phyloP scores from a whole-genome alignment of 2,329 filamentous ascomycete genomes.

The Diaporthe destruens region DNA sequence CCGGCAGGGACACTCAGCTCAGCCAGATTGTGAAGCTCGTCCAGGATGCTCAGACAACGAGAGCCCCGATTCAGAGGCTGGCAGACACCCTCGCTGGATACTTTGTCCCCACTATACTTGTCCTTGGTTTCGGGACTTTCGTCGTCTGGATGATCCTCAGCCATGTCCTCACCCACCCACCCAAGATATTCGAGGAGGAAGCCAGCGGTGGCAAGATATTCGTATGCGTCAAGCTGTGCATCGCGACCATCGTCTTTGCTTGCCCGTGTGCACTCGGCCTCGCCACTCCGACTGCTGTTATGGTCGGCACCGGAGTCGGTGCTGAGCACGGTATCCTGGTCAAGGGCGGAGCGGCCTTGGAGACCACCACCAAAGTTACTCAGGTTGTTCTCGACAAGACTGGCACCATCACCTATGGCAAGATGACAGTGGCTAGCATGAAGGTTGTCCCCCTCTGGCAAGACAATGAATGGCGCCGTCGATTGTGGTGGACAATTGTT shows the following conservation, averaged over 20 bases:
- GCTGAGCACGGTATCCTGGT: constrained; percentile 97
- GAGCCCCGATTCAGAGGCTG: constrained; percentile 93
- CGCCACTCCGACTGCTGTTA: constrained; percentile 95
- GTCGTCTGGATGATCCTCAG: constrained; percentile 94
- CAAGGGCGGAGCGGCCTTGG: constrained; percentile 92
- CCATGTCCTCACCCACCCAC: constrained; percentile 85
- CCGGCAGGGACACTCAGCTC: constrained; percentile 94
- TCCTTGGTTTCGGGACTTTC: constrained; percentile 88
- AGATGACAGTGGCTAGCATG: constrained; percentile 88
- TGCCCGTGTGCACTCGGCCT: constrained; percentile 97
- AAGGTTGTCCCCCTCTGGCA: constrained; percentile 78
- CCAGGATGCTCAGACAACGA: constrained; percentile 93
- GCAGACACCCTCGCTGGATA: constrained; percentile 93
- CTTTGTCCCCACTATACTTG: constrained; percentile 91
- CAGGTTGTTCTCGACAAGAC: constrained; percentile 97
- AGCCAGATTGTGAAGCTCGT: constrained; percentile 99
- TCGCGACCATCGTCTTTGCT: constrained; percentile 97
- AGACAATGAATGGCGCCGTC: constrained; percentile 73
- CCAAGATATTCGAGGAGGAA: constrained; percentile 84
- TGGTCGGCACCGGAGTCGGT: constrained; percentile 98
- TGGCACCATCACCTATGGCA: constrained; percentile 92
- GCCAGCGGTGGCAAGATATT: constrained; percentile 91
- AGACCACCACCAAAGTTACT: constrained; percentile 89
- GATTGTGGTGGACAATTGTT: constrained; percentile 95
- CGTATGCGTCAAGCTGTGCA: constrained; percentile 97